phyloP scores from a whole-genome alignment of 2,329 filamentous ascomycete species.

The Aspergillus melleus region DNA sequence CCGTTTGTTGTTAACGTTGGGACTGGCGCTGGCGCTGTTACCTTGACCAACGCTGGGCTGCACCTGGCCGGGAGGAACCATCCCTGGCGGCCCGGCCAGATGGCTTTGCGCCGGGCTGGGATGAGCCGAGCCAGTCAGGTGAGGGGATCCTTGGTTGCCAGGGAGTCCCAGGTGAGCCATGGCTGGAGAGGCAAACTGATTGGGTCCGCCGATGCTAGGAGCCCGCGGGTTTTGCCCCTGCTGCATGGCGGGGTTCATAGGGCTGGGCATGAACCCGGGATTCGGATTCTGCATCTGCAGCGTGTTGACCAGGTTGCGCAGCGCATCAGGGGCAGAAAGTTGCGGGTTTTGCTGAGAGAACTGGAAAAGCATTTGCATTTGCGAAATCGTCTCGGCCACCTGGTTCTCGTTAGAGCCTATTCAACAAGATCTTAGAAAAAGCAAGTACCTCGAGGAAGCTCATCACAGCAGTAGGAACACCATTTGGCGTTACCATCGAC shows the following conservation, averaged over 20 bases:
- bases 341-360: slow-evolving; percentile 56
- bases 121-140: slow-evolving; percentile 53
- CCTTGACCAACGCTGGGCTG: slow-evolving; percentile 51
- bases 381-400: slow-evolving; percentile 65
- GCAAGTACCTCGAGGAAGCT: slow-evolving; percentile 61
- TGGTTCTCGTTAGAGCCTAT: slow-evolving; percentile 28
- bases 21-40: slow-evolving; percentile 62
- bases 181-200: slow-evolving; percentile 60
- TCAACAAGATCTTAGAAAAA: not conserved
- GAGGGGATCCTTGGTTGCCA: slow-evolving; percentile 49
- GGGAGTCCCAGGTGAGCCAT: slow-evolving; percentile 55
- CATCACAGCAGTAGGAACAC: slow-evolving; percentile 58
- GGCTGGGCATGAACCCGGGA: slow-evolving; percentile 26
- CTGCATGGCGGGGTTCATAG: slow-evolving; percentile 39
- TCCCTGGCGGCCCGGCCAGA: slow-evolving; percentile 49
- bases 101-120: slow-evolving; percentile 48
- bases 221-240: slow-evolving; percentile 40
- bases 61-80: slow-evolving; percentile 59
- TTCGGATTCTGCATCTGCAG: slow-evolving; percentile 41
- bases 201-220: slow-evolving; percentile 48
- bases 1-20: slow-evolving; percentile 60
- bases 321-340: slow-evolving; percentile 55
- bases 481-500: slow-evolving; percentile 50
- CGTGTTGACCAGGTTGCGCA: slow-evolving; percentile 53
- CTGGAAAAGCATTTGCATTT: slow-evolving; percentile 62